phyloP scores from a whole-genome alignment of 2,329 filamentous ascomycete genomes.

The Xylariales sp. region DNA sequence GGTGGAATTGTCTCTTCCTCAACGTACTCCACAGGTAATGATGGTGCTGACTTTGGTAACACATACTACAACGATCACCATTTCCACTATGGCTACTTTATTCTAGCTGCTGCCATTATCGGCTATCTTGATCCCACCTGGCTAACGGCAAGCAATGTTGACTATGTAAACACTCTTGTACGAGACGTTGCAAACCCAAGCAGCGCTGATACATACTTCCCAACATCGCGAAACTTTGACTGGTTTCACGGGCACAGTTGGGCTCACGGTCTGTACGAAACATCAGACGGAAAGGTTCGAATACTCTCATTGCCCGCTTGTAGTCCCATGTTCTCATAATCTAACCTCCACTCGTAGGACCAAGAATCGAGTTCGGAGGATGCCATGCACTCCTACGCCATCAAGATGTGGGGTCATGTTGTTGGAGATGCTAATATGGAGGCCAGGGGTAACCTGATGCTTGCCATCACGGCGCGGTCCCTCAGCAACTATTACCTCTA shows the following conservation, averaged over 20 bases:
- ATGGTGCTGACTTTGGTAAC: constrained; percentile 82
- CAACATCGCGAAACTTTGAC: constrained; percentile 80
- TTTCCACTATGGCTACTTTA: constrained; percentile 83
- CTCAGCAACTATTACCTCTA: constrained; percentile 83
- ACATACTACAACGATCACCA: constrained; percentile 76
- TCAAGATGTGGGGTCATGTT: constrained; percentile 91
- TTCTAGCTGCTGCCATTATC: constrained; percentile 81
- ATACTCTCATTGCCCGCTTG: neutral
- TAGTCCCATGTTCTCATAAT: neutral
- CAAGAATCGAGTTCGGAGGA: constrained; percentile 91
- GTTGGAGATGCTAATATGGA: constrained; percentile 76
- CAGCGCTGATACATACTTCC: constrained; percentile 67
- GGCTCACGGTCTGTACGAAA: constrained; percentile 75
- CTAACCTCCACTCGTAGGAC: constrained; percentile 33
- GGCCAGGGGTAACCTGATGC: constrained; percentile 75
- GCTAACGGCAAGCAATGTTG: constrained; percentile 63
- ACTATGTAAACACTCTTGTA: constrained; percentile 78
- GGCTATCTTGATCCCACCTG: constrained; percentile 73
- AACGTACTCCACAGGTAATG: constrained; percentile 64
- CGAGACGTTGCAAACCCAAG: constrained; percentile 80
- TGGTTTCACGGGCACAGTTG: constrained; percentile 95
- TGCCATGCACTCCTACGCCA: constrained; percentile 76
- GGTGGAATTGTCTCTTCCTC: constrained; percentile 76
- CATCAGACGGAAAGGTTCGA: constrained; percentile 65
- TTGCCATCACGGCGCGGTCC: constrained; percentile 70